Base-by-base conservation (phyloP, 331 rosid genomes). In the Telfairia occidentalis region DNA sequence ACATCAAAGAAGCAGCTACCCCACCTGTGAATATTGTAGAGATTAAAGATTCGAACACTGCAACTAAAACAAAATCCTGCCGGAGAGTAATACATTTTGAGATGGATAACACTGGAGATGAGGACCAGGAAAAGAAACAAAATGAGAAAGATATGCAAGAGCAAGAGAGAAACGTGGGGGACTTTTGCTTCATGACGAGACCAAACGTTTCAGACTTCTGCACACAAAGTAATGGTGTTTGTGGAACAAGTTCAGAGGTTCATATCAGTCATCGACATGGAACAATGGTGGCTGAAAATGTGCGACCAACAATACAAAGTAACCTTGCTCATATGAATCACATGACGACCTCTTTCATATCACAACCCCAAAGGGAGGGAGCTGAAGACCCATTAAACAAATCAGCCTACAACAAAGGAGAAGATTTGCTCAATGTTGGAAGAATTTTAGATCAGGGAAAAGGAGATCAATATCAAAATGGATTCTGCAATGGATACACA, bases 81-180 rank as follows among this genome's bases (percentile, higher is more conserved):
- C 84, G 81, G 79, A 91, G 83, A 85, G 81, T 84, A 79, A 73
- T 91, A 71, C 55, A 76, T 24, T 91, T 95, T 84, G 96, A 87
- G 82, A 76, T 67, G 79, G 92, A 87, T 80, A 78, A 79, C 16
- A 66, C 72, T 69, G 35, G 74, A 72, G 74, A 71, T 78, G 83
- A 79, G 73, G 82, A 72, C 76, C 89, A 71, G 71, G 70, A 79
- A 43, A 77, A 57, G 73, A 58, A 11, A 38, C 79, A 54, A 34
- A 67, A 72, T 80, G 90, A 73, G 85, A 80, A 84, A 71, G 84
- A 87, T 73, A 70, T 77, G 65, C 76, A 64, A 48, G 79, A 80
- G 30, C n/a, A n/a, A n/a, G 71, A 66, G 81, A 82, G n/a, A n/a
- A n/a, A 78, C 60, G 65, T 59, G 74, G 79, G 78, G 53, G 75